Evolutionary conservation across 1,284 basidiomycete species (phyloP).

Genomic region (Termitomyces sp.): DNA sequence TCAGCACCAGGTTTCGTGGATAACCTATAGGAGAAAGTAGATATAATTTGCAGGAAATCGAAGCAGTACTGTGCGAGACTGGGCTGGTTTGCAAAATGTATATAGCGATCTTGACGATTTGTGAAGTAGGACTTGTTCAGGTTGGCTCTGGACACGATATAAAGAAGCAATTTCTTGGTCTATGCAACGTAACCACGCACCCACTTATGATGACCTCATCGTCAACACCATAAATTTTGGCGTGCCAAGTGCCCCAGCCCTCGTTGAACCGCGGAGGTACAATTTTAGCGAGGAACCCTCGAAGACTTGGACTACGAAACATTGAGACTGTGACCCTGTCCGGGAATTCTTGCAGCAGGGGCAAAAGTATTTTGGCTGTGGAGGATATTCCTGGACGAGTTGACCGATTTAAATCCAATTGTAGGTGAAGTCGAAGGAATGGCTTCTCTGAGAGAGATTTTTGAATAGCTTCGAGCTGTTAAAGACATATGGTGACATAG

Average conservation of each 20-base stretch:
- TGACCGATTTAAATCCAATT: constrained; percentile 88
- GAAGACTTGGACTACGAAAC: constrained; percentile 84
- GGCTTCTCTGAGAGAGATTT: constrained; percentile 57
- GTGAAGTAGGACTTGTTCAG: constrained; percentile 93
- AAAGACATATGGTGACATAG: neutral
- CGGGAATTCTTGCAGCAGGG: constrained; percentile 69
- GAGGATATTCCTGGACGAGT: constrained; percentile 79
- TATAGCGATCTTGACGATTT: constrained; percentile 91
- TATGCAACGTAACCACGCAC: constrained; percentile 43
- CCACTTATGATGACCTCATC: constrained; percentile 91
- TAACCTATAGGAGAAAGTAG: constrained; percentile 73
- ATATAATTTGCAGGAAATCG: constrained; percentile 68
- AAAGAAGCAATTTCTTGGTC: neutral
- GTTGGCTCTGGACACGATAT: constrained; percentile 69
- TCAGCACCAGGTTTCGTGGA: constrained; percentile 24
- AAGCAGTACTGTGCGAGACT: constrained; percentile 79
- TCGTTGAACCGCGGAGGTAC: constrained; percentile 95
- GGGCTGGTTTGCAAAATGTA: constrained; percentile 66
- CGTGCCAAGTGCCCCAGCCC: constrained; percentile 98
- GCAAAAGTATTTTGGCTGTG: constrained; percentile 70
- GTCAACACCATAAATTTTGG: constrained; percentile 93
- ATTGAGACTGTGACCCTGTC: constrained; percentile 73
- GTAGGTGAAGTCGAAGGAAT: constrained; percentile 64
- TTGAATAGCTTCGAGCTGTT: constrained; percentile 67
- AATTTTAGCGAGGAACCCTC: constrained; percentile 66